Evolutionary conservation across 2,329 filamentous ascomycete genomes (phyloP).

Genomic region (Fusarium gaditjirri): DNA sequence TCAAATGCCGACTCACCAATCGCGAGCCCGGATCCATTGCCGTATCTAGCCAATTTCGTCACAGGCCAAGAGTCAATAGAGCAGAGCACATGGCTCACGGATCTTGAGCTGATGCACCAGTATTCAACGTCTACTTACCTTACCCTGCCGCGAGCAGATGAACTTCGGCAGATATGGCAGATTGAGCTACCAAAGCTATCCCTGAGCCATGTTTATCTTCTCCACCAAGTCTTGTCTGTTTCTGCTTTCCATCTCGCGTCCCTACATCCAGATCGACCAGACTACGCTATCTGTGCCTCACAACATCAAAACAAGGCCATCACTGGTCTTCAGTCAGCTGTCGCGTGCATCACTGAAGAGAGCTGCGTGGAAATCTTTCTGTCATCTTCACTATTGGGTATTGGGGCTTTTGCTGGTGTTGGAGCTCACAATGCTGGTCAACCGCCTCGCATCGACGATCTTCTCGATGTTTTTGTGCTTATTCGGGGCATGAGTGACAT

Average conservation of each 20-base stretch:
- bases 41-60: slow-evolving; percentile 41
- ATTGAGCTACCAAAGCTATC: slow-evolving; percentile 43
- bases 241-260: slow-evolving; percentile 46
- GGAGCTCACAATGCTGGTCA: slow-evolving; percentile 28
- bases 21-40: slow-evolving; percentile 27
- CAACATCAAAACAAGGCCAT: slow-evolving; percentile 49
- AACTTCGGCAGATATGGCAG: slow-evolving; percentile 47
- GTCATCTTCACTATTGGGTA: slow-evolving; percentile 46
- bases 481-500: slow-evolving; percentile 48
- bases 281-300: slow-evolving; percentile 42
- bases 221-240: slow-evolving; percentile 49
- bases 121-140: slow-evolving; percentile 46
- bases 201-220: slow-evolving; percentile 43
- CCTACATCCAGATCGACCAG: slow-evolving; percentile 40
- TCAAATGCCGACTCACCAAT: not conserved
- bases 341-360: slow-evolving; percentile 42
- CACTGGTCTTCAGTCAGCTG: slow-evolving; percentile 43
- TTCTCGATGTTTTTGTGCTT: slow-evolving; percentile 48
- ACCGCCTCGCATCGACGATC: slow-evolving; percentile 44
- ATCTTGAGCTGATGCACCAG: slow-evolving; percentile 53
- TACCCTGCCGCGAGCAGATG: slow-evolving; percentile 46
- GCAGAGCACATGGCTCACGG: slow-evolving; percentile 46
- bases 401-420: slow-evolving; percentile 47
- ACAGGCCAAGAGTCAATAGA: slow-evolving; percentile 25
- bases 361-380: slow-evolving; percentile 50